Percentiles rank a stretch among this genome's conserved stretches.
Conservation (phyloP, 139 green algal species). For the Chlamydomonas incerta region DNA sequence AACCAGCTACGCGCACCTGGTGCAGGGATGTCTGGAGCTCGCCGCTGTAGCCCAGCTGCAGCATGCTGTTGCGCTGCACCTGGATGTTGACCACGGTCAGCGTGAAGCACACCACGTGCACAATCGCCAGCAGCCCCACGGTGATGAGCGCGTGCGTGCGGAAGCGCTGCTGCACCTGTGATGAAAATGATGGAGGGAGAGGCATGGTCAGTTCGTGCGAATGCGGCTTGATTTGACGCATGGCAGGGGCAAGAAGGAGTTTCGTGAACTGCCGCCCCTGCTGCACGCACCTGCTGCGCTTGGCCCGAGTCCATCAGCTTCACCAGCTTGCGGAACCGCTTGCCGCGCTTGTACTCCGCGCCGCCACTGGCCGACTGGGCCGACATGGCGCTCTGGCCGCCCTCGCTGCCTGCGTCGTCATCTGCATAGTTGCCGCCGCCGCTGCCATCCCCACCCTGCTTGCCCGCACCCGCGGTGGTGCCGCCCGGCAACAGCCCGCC, state of each 20-base stretch:
- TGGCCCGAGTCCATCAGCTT: slow-evolving; percentile 31
- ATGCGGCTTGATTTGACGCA: no score
- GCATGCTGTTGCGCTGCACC: background rate
- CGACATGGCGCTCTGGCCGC: slow-evolving; percentile 25
- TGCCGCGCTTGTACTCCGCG: slow-evolving; percentile 36
- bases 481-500: no score
- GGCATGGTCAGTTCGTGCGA: no score
- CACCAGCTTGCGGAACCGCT: slow-evolving; percentile 41
- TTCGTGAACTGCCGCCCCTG: no score
- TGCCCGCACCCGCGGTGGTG: no score
- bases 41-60: background rate
- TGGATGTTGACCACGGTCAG: background rate
- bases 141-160: background rate
- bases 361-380: background rate
- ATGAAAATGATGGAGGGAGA: no score
- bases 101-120: background rate
- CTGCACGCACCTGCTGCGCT: slow-evolving; percentile 8
- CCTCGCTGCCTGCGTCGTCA: slow-evolving; percentile 14
- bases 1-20: background rate
- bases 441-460: no score
- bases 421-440: background rate
- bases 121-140: background rate
- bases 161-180: background rate
- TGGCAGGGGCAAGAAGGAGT: no score
- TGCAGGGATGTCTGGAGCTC: background rate